Evolutionary conservation across 208 protist genomes (phyloP), one percentile per base, ranked within the genome.

Genomic region (Wallacemonas rigidus): DNA sequence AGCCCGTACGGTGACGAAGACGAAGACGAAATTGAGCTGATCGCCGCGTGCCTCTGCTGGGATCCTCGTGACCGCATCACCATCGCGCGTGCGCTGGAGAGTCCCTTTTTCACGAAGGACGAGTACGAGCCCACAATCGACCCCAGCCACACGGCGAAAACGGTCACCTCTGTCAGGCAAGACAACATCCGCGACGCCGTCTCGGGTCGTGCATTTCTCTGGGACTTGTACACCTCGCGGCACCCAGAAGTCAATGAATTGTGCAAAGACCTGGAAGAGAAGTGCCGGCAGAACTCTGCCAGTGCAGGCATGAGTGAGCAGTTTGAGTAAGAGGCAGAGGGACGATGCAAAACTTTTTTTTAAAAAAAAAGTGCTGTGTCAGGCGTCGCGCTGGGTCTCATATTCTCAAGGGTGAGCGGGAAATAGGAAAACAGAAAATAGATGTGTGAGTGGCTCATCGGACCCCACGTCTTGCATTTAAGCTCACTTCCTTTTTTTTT

Each of bases 201-300:
- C 36, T 86, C 67, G 39, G 91, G 88, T 36, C 83, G 91, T 1
- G 82, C 74, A 38, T 92, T 95, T 58, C 53, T 95, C 56, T 95
- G 91, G 88, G 76, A 83, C 11, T 81, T 95, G 1, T 95, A 92
- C 65, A 65, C 88, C 2, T 44, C 89, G 71, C 85, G 82, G 15
- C 91, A 95, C 67, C 91, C 91, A 2, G 88, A 95, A 75, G 88
- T 95, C 54, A 67, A 71, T 15, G 82, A 92, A 75, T 78, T 95
- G 74, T 86, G 77, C 75, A 80, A 71, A 5, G 72, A 78, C 38
- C 79, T 87, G n/a, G 77, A 77, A 45, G 74, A 71, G 14, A 89
- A 83, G 62, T 79, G 86, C 48, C 70, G 82, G 11, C 75, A 80
- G 63, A 43, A 51, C 64, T 58, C 45, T 14, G n/a, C 36, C 50